phyloP scores from a whole-genome alignment of 345 rosid genomes.

The Isatis tinctoria region DNA sequence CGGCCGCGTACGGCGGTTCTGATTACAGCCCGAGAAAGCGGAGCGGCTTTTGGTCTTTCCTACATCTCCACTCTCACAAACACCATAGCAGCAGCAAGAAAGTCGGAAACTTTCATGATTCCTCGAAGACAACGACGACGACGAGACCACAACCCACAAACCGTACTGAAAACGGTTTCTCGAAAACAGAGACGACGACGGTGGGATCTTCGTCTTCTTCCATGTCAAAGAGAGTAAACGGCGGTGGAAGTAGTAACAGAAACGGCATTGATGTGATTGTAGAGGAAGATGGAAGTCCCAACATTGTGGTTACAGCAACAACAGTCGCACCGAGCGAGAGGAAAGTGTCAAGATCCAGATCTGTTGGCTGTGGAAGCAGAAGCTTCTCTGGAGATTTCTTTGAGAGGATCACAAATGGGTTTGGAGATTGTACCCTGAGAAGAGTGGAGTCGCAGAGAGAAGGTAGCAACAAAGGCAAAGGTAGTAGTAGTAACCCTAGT shows the following conservation, averaged over 20 bases:
- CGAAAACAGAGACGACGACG: conserved; percentile 5
- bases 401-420: conserved; percentile 92
- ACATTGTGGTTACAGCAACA: conserved; percentile 32
- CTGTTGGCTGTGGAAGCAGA: conserved; percentile 97
- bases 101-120: conserved; percentile 30
- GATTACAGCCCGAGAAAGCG: conserved; percentile 62
- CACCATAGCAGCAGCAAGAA: conserved; percentile 34
- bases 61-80: conserved; percentile 55
- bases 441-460: conserved; percentile 97
- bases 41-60: conserved; percentile 84
- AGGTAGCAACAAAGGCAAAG: conserved; percentile 47
- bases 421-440: conserved; percentile 92
- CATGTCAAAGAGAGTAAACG: conserved; percentile 38
- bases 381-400: conserved; percentile 98
- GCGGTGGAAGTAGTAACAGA: conserved; percentile 18
- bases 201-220: conserved; percentile 37
- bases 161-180: background rate
- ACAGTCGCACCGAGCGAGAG: conserved; percentile 45
- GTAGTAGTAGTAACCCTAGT: background rate
- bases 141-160: background rate
- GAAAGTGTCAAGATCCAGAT: conserved; percentile 98
- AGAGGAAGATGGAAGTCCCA: conserved; percentile 63
- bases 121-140: background rate
- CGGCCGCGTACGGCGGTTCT: conserved; percentile 29
- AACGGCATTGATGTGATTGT: conserved; percentile 36